Conservation (phyloP, 768 basidiomycete genomes). For the Cubamyces lactineus region DNA sequence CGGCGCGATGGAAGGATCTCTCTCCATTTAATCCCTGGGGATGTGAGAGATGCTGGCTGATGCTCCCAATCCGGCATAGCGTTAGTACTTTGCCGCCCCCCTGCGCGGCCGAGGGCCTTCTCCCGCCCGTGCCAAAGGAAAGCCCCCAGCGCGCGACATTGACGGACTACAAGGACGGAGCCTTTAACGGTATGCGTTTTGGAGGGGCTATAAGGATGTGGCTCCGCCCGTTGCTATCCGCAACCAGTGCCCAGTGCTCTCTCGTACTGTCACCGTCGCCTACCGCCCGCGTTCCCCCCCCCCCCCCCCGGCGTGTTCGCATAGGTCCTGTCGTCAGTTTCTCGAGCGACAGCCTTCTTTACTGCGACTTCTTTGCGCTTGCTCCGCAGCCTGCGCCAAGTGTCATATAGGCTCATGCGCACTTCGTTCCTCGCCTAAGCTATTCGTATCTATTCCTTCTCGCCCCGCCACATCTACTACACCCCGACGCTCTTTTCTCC, state of each 20-base stretch:
- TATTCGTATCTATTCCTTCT: conserved; percentile 27
- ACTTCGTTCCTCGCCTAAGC: conserved; percentile 15
- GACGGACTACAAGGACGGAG: conserved; percentile 12
- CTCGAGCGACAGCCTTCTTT: not conserved
- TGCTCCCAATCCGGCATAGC: conserved; percentile 9
- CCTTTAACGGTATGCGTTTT: not conserved
- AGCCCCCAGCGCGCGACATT: not conserved
- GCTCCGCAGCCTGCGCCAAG: conserved; percentile 8
- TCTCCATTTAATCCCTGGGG: not conserved
- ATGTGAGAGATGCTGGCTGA: conserved; percentile 4
- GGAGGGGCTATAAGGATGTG: conserved; percentile 8
- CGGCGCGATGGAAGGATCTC: not conserved
- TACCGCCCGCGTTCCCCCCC: not conserved
- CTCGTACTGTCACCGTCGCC: conserved; percentile 11
- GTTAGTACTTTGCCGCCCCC: conserved; percentile 16
- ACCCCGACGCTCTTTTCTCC: conserved; percentile 18
- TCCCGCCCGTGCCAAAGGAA: conserved; percentile 6
- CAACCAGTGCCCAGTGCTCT: conserved; percentile 13
- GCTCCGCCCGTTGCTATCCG: conserved; percentile 11
- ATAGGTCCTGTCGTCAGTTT: conserved; percentile 3
- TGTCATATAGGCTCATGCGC: conserved; percentile 1
- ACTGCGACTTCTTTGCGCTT: not conserved
- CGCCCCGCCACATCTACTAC: conserved; percentile 19
- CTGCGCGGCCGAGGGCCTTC: not conserved
- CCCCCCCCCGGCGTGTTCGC: conserved; percentile 1